These are phyloP conservation scores for Cladosporium velox DNA, from an alignment of 2,329 filamentous ascomycete genomes.

Conservation along the genomic window DNA sequence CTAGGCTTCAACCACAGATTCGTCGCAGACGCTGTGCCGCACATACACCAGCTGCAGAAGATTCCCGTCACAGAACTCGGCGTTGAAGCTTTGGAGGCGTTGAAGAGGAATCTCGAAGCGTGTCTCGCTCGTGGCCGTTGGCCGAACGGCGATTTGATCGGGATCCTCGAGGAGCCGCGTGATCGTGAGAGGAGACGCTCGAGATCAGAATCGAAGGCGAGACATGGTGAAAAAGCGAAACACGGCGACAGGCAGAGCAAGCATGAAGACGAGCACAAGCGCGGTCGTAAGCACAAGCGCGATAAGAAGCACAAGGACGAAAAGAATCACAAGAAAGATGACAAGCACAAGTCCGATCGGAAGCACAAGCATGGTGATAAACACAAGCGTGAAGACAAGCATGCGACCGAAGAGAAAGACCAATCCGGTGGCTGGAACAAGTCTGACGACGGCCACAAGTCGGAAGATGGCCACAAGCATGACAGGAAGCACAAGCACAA, in stretches of 20 bases:
- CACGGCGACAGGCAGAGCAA: neutral
- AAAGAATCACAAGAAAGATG: neutral
- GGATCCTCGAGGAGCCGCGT: neutral
- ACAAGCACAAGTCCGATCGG: neutral
- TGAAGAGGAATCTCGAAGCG: neutral
- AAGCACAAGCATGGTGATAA: neutral
- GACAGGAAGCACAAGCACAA: neutral
- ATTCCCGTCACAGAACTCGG: neutral
- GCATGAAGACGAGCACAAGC: neutral
- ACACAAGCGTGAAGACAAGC: neutral
- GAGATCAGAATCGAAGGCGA: neutral
- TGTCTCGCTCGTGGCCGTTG: neutral
- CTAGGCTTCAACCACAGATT: neutral
- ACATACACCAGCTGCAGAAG: neutral
- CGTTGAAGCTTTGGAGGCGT: neutral
- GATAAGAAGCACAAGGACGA: neutral
- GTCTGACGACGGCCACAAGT: neutral
- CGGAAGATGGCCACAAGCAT: neutral
- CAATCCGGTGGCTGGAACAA: neutral
- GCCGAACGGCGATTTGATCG: constrained; percentile 1
- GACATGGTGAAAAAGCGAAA: neutral
- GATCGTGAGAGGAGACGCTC: neutral
- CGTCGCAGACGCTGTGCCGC: constrained; percentile 3
- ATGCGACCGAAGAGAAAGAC: neutral
- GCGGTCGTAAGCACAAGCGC: neutral